Evolutionary conservation across 768 basidiomycete species (phyloP), one percentile per base, ranked within the genome.

Genomic region (Suillus clintonianus): DNA sequence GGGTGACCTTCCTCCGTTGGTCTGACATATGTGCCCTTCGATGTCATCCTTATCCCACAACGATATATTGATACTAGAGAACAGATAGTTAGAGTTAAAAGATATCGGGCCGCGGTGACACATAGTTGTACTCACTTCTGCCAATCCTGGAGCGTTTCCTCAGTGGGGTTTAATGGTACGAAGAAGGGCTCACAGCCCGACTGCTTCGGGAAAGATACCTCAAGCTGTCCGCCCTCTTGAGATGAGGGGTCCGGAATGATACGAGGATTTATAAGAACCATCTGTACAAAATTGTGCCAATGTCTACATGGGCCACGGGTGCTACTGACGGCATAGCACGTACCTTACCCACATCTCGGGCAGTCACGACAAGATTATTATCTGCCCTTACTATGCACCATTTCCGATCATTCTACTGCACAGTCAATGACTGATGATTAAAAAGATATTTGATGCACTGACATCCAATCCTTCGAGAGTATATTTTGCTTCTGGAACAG

Each of bases 401-500:
- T 73, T 77, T 80, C 65, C 91, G 82, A 69, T 93, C 91, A 71
- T 89, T 80, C 90, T 92, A 65, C n/a, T 27, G 1, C 32, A 47
- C 56, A 24, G 30, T n/a, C 37, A 36, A 68, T 56, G 61, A 45
- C n/a, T 36, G 42, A 27, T 58, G 54, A 60, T 48, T 39, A 45
- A 34, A 41, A 54, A 39, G 19, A 36, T 8, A 30, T 32, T n/a
- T 27, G 34, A 39, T 32, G 45, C 63, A 73, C 78, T 51, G 62
- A 89, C 91, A 81, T 91, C 86, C 4, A 93, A 73, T 32, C 91
- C 90, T 66, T 86, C 79, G 15, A 81, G 79, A 8, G 85, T 88
- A 68, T 86, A 91, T 34, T 72, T 81, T 9, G 82, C 83, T 48
- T 79, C 78, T 57, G 80, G 77, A 1, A 91, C 84, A 32, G 89